A percentile compares a stretch with the other conserved stretches of the same genome.
Evolutionary conservation across 306 rosid species (phyloP).

Genomic region (Cucumis sativus): DNA sequence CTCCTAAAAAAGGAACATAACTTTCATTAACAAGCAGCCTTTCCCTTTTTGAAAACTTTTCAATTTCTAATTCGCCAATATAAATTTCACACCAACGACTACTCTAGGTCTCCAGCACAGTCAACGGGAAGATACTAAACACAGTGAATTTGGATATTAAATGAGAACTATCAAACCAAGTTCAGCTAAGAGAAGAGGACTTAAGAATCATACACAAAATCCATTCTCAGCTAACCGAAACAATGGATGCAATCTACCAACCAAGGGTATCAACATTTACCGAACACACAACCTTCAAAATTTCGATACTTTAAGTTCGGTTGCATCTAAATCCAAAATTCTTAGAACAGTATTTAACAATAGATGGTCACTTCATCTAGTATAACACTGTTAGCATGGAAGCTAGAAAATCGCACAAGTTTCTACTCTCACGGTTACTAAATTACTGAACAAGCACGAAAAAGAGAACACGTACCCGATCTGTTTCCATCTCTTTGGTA

Average conservation of each 20-base stretch:
- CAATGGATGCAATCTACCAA: background rate
- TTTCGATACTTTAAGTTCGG: background rate
- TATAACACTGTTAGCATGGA: background rate
- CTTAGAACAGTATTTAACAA: background rate
- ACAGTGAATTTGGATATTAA: background rate
- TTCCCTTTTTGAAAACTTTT: background rate
- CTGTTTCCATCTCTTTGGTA: constrained; percentile 70
- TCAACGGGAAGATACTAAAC: background rate
- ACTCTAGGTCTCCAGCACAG: background rate
- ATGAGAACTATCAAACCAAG: background rate
- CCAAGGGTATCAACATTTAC: background rate
- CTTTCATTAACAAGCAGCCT: background rate
- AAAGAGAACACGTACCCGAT: constrained; percentile 41
- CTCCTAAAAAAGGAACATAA: background rate
- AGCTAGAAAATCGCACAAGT: background rate
- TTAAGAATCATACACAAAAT: background rate
- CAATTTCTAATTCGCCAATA: background rate
- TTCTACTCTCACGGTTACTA: background rate
- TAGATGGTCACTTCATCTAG: background rate
- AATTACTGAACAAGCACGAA: background rate
- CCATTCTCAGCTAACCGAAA: background rate
- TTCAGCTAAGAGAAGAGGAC: background rate
- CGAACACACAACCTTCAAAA: background rate
- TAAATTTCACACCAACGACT: background rate
- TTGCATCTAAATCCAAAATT: background rate